These are phyloP conservation scores for Psilocybe azurescens DNA, from an alignment of 768 basidiomycete genomes.

Conservation along the genomic window DNA sequence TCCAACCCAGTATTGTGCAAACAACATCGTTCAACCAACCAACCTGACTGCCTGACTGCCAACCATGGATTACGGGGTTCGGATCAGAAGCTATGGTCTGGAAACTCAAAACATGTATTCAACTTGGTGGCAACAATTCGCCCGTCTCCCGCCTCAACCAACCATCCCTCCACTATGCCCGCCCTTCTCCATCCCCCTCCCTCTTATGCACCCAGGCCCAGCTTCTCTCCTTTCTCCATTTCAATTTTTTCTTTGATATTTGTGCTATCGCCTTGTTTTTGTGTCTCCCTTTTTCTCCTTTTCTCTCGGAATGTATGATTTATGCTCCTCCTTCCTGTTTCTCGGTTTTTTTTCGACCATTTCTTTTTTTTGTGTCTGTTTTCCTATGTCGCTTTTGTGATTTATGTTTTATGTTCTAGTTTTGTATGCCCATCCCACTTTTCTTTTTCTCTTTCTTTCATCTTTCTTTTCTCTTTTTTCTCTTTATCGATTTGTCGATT, in stretches of 20 bases:
- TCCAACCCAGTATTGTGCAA: too few relatives aligned
- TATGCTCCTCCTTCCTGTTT: too few relatives aligned
- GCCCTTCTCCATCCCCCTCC: background rate
- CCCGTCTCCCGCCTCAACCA: background rate
- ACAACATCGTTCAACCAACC: too few relatives aligned
- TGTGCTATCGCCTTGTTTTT: constrained; percentile 7
- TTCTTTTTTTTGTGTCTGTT: too few relatives aligned
- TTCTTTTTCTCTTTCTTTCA: constrained; percentile 8
- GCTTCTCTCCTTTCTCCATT: constrained; percentile 2
- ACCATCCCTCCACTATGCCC: too few relatives aligned
- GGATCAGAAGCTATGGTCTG: background rate
- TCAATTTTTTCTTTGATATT: background rate
- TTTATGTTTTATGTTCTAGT: background rate
- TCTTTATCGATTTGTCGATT: background rate
- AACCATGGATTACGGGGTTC: background rate
- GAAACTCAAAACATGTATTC: too few relatives aligned
- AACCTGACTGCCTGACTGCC: too few relatives aligned
- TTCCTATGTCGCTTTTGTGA: too few relatives aligned
- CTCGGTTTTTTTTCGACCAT: too few relatives aligned
- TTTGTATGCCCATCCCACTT: constrained; percentile 2
- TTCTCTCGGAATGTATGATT: background rate
- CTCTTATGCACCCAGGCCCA: background rate
- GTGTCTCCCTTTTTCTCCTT: constrained; percentile 1
- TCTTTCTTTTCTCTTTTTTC: background rate
- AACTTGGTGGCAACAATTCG: background rate